Evolutionary conservation across 202 grass and related monocot species (phyloP).

Genomic region (Alloteropsis angusta): DNA sequence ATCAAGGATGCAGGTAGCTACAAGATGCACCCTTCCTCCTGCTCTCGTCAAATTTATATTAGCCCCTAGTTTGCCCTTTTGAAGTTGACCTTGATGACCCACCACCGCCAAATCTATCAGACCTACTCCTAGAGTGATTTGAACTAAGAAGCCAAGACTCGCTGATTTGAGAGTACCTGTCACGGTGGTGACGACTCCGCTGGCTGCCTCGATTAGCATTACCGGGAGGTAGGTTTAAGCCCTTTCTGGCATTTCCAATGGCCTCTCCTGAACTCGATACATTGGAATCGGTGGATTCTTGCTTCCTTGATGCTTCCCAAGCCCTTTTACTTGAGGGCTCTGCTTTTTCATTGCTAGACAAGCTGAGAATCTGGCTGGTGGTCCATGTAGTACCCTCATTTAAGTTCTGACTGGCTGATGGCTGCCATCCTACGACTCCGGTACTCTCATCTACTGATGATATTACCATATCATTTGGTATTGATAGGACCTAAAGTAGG

Average conservation of each 20-base stretch:
- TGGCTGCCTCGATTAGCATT: slow-evolving; percentile 38
- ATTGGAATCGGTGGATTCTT: slow-evolving; percentile 26
- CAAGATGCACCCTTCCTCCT: slow-evolving; percentile 81
- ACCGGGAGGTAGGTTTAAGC: slow-evolving; percentile 29
- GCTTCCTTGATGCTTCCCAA: slow-evolving; percentile 32
- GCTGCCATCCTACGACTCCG: slow-evolving; percentile 19
- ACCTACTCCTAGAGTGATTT: slow-evolving; percentile 35
- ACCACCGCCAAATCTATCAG: slow-evolving; percentile 26
- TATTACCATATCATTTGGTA: background rate
- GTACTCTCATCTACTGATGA: slow-evolving; percentile 6
- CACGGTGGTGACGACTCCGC: slow-evolving; percentile 17
- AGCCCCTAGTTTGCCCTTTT: slow-evolving; percentile 42
- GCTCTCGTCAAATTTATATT: slow-evolving; percentile 79
- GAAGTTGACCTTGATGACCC: slow-evolving; percentile 33
- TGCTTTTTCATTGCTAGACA: slow-evolving; percentile 30
- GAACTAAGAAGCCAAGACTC: slow-evolving; percentile 56
- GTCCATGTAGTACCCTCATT: slow-evolving; percentile 20
- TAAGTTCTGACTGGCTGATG: slow-evolving; percentile 11
- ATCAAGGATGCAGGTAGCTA: slow-evolving; percentile 65
- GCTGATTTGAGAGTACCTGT: slow-evolving; percentile 32
- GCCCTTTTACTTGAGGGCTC: slow-evolving; percentile 1
- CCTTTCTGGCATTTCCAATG: slow-evolving; percentile 31
- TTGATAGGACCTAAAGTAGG: slow-evolving; percentile 19
- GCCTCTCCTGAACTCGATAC: slow-evolving; percentile 35
- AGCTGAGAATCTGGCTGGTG: slow-evolving; percentile 21